These are phyloP conservation scores for Hebeloma cylindrosporum DNA, from an alignment of 768 basidiomycete species.

Conservation along the genomic window DNA sequence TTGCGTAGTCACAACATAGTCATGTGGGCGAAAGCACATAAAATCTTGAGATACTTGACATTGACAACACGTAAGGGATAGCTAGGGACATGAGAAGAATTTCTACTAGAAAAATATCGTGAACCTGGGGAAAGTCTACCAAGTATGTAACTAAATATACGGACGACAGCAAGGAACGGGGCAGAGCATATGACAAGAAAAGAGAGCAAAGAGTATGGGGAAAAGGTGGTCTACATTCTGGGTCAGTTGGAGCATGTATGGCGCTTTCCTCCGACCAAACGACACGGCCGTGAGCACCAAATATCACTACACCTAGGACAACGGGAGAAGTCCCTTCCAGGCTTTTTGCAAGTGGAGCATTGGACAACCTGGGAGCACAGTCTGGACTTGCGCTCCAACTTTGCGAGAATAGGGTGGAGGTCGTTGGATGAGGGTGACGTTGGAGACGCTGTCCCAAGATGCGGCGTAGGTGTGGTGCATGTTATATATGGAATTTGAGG, in stretches of 20 bases:
- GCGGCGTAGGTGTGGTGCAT: slow-evolving; percentile 16
- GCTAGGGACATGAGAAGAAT: no score
- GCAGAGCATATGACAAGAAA: background rate
- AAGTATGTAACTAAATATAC: background rate
- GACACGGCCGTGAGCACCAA: slow-evolving; percentile 68
- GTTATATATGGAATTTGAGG: slow-evolving; percentile 23
- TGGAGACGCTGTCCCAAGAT: slow-evolving; percentile 17
- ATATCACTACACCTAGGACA: slow-evolving; percentile 57
- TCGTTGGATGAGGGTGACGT: slow-evolving; percentile 20
- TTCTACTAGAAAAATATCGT: no score
- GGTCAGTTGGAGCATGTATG: slow-evolving; percentile 40
- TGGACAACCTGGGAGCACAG: slow-evolving; percentile 38
- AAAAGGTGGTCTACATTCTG: no score
- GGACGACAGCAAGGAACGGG: background rate
- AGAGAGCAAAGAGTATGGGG: background rate
- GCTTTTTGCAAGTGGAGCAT: slow-evolving; percentile 55
- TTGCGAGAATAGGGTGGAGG: slow-evolving; percentile 50
- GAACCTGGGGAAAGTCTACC: no score
- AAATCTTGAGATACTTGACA: background rate
- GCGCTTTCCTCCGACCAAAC: slow-evolving; percentile 50
- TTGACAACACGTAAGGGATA: background rate
- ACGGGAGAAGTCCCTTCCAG: slow-evolving; percentile 57
- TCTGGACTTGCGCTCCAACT: slow-evolving; percentile 52
- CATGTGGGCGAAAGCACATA: slow-evolving; percentile 13
- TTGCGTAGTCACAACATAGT: slow-evolving; percentile 30